phyloP scores from a whole-genome alignment of 2,329 filamentous ascomycete genomes.

The Pseudophaeomoniella oleicola region DNA sequence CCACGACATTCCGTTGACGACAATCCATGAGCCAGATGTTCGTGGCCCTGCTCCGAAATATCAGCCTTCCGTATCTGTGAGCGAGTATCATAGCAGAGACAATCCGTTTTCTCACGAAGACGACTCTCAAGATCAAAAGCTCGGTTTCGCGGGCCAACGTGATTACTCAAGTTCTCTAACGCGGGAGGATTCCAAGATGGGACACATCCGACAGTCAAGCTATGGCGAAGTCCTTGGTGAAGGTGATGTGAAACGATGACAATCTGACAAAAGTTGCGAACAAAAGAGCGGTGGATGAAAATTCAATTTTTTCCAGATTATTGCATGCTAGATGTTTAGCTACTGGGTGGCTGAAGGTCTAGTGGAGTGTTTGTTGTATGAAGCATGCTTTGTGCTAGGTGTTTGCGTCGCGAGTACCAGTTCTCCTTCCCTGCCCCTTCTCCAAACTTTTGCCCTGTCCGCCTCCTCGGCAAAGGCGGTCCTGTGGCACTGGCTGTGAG shows the following conservation, averaged over 20 bases:
- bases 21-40: constrained; percentile 8
- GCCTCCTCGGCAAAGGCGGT: neutral
- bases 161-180: constrained; percentile 16
- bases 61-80: constrained; percentile 8
- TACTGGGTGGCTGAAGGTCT: neutral
- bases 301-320: neutral
- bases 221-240: constrained; percentile 1
- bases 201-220: neutral
- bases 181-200: neutral
- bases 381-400: neutral
- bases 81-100: neutral
- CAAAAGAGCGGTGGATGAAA: neutral
- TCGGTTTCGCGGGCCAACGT: constrained; percentile 26
- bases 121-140: constrained; percentile 24
- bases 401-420: neutral
- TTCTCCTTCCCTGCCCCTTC: constrained; percentile 14
- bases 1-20: constrained; percentile 22
- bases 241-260: neutral
- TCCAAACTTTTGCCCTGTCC: constrained; percentile 5
- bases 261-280: neutral
- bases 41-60: constrained; percentile 12
- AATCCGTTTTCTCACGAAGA: constrained; percentile 7
- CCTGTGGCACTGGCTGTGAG: constrained; percentile 6
- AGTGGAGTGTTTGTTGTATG: neutral
- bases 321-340: neutral